Evolutionary conservation across 306 rosid genomes (phyloP), one percentile per base, ranked within the genome.

Genomic region (Cicer pinnatifidum): DNA sequence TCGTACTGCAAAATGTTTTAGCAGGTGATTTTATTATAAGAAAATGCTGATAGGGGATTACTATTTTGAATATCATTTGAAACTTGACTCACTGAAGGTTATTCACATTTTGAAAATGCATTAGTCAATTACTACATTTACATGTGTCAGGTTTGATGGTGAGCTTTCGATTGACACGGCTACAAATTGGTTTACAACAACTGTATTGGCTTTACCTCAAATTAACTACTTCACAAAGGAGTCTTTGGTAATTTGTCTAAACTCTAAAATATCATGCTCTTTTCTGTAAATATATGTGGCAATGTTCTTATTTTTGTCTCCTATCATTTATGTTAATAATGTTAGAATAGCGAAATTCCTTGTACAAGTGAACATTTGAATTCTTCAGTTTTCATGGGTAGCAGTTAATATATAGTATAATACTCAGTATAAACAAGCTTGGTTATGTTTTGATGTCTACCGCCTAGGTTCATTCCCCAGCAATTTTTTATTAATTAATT

Each of bases 141-240:
- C 43, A 67, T 45, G 41, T 82, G 72, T 45, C 72, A 93, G 98
- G 94, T 93, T 80, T 60, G 83, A 82, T 33, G 96, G 90, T n/a
- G 85, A 81, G 77, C 89, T 81, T 69, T 80, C 91, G 0, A 79
- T 82, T 64, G 97, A 93, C 78, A 84, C 80, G 41, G 82, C 91
- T 75, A 89, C 91, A 66, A 90, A 93, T 85, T 93, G 98, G 97
- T 88, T 93, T 89, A 86, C 92, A 70, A 91, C 97, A 61, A 82
- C 59, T 67, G 61, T 91, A 59, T 81, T 89, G 73, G 85, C 79
- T 72, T 83, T 94, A 81, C 97, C 98, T 77, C 96, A 89, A 78
- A 83, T 91, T 68, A 85, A 80, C 79, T 91, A 94, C 90, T 85
- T 88, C 88, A 69, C 95, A 41, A 88, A 78, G 84, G 95, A 89